Evolutionary conservation across 2,329 filamentous ascomycete species (phyloP).

Genomic region (Exophiala calicioides): DNA sequence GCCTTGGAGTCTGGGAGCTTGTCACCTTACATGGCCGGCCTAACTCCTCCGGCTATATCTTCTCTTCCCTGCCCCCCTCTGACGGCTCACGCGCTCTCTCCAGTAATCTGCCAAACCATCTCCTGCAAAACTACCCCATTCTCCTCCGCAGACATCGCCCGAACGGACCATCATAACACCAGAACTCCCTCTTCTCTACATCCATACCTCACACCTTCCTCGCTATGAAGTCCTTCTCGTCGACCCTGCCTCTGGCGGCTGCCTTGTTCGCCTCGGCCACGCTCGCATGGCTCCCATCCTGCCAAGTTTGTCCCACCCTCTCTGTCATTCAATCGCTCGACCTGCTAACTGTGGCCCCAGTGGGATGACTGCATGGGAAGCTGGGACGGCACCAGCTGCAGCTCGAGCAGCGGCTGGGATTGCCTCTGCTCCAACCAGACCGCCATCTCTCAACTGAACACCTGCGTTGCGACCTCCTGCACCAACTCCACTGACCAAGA

Average conservation of each 20-base stretch:
- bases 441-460: slow-evolving; percentile 32
- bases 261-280: slow-evolving; percentile 26
- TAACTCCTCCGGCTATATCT: slow-evolving; percentile 24
- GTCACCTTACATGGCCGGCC: too few relatives aligned
- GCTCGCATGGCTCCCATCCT: slow-evolving; percentile 28
- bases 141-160: not conserved
- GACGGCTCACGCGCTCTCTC: slow-evolving; percentile 2
- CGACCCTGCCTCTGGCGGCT: slow-evolving; percentile 23
- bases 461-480: slow-evolving; percentile 32
- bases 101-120: slow-evolving; percentile 13
- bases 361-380: slow-evolving; percentile 31
- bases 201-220: not conserved
- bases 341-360: slow-evolving; percentile 11
- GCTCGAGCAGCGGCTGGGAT: slow-evolving; percentile 26
- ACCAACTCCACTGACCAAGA: slow-evolving; percentile 33
- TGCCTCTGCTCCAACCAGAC: slow-evolving; percentile 32
- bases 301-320: slow-evolving; percentile 17
- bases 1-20: too few relatives aligned
- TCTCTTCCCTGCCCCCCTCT: slow-evolving; percentile 10
- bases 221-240: slow-evolving; percentile 29
- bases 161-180: too few relatives aligned
- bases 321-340: not conserved
- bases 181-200: not conserved
- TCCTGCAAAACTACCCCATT: slow-evolving; percentile 7
- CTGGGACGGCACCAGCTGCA: slow-evolving; percentile 30